Percentiles rank a stretch among this genome's conserved stretches.
These are phyloP conservation scores for Fusarium veterinarium DNA, from an alignment of 2,329 filamentous ascomycete species.

Conservation along the genomic window DNA sequence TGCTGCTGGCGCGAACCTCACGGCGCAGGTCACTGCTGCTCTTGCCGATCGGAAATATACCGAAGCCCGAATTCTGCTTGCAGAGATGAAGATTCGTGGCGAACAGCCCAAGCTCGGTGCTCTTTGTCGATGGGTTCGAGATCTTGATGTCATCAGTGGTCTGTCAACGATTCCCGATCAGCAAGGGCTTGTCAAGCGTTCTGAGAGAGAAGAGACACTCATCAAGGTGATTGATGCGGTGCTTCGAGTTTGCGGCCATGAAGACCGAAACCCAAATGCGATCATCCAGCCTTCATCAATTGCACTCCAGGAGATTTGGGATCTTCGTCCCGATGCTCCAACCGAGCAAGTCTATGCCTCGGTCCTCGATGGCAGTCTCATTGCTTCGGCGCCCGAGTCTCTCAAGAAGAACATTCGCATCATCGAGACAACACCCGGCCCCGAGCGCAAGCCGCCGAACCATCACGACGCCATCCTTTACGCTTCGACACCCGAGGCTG, in stretches of 20 bases:
- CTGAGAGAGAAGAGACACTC: slow-evolving; percentile 63
- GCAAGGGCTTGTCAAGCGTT: slow-evolving; percentile 52
- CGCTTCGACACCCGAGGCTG: slow-evolving; percentile 67
- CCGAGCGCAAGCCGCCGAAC: slow-evolving; percentile 74
- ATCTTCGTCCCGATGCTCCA: slow-evolving; percentile 60
- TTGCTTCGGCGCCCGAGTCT: slow-evolving; percentile 53
- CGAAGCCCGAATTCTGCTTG: slow-evolving; percentile 73
- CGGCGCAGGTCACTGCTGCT: slow-evolving; percentile 73
- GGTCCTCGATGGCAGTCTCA: slow-evolving; percentile 68
- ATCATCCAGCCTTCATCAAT: slow-evolving; percentile 56
- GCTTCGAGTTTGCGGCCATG: slow-evolving; percentile 70
- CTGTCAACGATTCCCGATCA: slow-evolving; percentile 66
- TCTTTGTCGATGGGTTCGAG: slow-evolving; percentile 77
- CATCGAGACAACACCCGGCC: slow-evolving; percentile 70
- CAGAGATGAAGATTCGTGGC: slow-evolving; percentile 76
- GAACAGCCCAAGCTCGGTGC: slow-evolving; percentile 75
- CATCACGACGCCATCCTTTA: slow-evolving; percentile 74
- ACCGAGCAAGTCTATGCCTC: slow-evolving; percentile 64
- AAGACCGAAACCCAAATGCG: slow-evolving; percentile 60
- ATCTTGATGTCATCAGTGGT: slow-evolving; percentile 75
- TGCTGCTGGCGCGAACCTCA: slow-evolving; percentile 70
- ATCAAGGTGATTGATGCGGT: slow-evolving; percentile 73
- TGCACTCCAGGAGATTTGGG: slow-evolving; percentile 69
- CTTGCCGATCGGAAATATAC: slow-evolving; percentile 73
- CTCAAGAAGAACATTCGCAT: slow-evolving; percentile 61